phyloP scores from a whole-genome alignment of 176 grass and related monocot genomes.

The Secale cereale region DNA sequence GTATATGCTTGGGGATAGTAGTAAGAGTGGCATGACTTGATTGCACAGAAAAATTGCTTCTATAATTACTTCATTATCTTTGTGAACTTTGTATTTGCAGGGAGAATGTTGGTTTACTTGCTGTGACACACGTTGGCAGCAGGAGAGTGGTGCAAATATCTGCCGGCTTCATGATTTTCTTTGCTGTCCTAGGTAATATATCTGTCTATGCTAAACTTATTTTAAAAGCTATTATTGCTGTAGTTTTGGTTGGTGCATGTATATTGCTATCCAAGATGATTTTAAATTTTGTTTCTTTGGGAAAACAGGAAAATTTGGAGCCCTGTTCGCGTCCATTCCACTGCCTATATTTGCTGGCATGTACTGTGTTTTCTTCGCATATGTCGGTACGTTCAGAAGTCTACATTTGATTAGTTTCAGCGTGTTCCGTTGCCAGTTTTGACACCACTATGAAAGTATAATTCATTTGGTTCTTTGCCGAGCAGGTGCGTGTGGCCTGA shows the following conservation, averaged over 20 bases:
- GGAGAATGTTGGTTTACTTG: constrained; percentile 86
- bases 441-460: neutral
- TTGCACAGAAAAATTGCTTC: neutral
- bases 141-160: constrained; percentile 94
- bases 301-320: constrained; percentile 88
- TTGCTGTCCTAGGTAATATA: constrained; percentile 75
- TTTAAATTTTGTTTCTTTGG: constrained; percentile 2
- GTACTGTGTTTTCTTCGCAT: constrained; percentile 88
- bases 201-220: neutral
- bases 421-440: too few species aligned
- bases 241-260: neutral
- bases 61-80: constrained; percentile 12
- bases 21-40: neutral
- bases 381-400: constrained; percentile 59
- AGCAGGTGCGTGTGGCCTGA: constrained; percentile 71
- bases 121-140: constrained; percentile 71
- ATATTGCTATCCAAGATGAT: neutral
- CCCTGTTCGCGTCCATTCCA: constrained; percentile 89
- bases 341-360: constrained; percentile 79
- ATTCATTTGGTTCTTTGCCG: neutral
- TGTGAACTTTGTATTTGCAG: constrained; percentile 37
- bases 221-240: neutral
- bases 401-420: neutral
- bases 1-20: neutral
- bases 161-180: constrained; percentile 99